A percentile compares a stretch with the other conserved stretches of the same genome.
phyloP scores from a whole-genome alignment of 257 asterid species.

The Solanum virginianum region DNA sequence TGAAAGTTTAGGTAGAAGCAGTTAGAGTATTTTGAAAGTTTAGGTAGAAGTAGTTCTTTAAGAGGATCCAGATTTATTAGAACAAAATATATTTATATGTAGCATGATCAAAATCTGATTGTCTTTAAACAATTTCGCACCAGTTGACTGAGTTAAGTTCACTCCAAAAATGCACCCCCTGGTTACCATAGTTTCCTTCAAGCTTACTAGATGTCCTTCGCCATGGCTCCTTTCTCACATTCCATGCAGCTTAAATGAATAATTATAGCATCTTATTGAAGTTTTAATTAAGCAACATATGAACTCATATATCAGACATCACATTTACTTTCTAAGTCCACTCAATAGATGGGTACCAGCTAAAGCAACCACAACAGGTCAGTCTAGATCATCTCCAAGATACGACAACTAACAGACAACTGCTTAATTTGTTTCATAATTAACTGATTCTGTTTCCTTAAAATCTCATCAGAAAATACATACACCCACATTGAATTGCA shows the following conservation, averaged over 20 bases:
- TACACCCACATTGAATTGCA: neutral
- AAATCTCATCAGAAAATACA: neutral
- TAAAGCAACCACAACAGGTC: neutral
- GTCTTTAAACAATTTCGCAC: too few species aligned
- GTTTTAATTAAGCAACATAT: neutral
- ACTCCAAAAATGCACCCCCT: too few species aligned
- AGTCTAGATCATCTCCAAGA: neutral
- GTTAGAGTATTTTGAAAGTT: too few species aligned
- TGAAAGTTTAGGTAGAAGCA: too few species aligned
- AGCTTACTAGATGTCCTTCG: too few species aligned
- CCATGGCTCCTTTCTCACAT: neutral
- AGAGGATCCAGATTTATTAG: too few species aligned
- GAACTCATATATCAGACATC: neutral
- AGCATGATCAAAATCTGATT: too few species aligned
- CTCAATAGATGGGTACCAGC: neutral
- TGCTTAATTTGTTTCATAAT: neutral
- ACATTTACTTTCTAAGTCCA: too few species aligned
- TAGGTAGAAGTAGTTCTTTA: too few species aligned
- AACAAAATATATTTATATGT: too few species aligned
- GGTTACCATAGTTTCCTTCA: too few species aligned
- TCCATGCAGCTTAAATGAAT: neutral
- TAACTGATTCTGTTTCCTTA: neutral
- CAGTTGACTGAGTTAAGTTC: too few species aligned
- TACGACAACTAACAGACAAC: neutral
- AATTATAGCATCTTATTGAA: neutral